A percentile compares a stretch with the other conserved stretches of the same genome.
These are phyloP conservation scores for Boletus eberwhitei DNA, from an alignment of 768 basidiomycete species.

Conservation along the genomic window DNA sequence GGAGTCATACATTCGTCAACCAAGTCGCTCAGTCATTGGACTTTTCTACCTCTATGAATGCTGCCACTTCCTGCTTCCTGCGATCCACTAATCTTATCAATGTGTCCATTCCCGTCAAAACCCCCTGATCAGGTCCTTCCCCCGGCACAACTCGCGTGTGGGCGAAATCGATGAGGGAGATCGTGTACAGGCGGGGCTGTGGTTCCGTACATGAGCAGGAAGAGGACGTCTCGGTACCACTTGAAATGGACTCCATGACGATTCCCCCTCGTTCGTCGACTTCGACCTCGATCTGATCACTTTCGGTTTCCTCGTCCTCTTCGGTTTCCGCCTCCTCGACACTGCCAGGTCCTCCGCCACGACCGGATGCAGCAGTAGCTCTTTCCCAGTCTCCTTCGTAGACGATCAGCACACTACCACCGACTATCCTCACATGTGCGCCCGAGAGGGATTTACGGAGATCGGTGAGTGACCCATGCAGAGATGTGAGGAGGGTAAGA, in stretches of 20 bases:
- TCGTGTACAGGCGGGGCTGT: slow-evolving; percentile 38
- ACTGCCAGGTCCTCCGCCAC: slow-evolving; percentile 33
- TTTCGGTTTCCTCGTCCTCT: slow-evolving; percentile 37
- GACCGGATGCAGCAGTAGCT: slow-evolving; percentile 32
- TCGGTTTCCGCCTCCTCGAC: slow-evolving; percentile 26
- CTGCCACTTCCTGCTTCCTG: slow-evolving; percentile 45
- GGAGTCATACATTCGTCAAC: background rate
- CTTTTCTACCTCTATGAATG: background rate
- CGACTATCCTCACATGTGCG: slow-evolving; percentile 77
- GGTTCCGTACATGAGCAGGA: slow-evolving; percentile 33
- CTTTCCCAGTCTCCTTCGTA: slow-evolving; percentile 62
- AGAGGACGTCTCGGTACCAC: slow-evolving; percentile 27
- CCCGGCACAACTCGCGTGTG: slow-evolving; percentile 72
- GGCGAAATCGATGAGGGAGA: slow-evolving; percentile 93
- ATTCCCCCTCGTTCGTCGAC: slow-evolving; percentile 28
- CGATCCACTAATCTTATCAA: slow-evolving; percentile 57
- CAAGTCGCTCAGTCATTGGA: background rate
- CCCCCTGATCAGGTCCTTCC: slow-evolving; percentile 74
- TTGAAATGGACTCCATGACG: slow-evolving; percentile 19
- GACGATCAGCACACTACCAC: slow-evolving; percentile 74
- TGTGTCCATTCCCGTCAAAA: slow-evolving; percentile 71
- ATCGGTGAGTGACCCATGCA: slow-evolving; percentile 51
- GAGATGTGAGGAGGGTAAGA: slow-evolving; percentile 51
- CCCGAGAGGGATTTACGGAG: slow-evolving; percentile 47
- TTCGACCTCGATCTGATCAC: slow-evolving; percentile 38